Base-by-base conservation (phyloP, 768 basidiomycete genomes). In the Pleurotus sapidus region DNA sequence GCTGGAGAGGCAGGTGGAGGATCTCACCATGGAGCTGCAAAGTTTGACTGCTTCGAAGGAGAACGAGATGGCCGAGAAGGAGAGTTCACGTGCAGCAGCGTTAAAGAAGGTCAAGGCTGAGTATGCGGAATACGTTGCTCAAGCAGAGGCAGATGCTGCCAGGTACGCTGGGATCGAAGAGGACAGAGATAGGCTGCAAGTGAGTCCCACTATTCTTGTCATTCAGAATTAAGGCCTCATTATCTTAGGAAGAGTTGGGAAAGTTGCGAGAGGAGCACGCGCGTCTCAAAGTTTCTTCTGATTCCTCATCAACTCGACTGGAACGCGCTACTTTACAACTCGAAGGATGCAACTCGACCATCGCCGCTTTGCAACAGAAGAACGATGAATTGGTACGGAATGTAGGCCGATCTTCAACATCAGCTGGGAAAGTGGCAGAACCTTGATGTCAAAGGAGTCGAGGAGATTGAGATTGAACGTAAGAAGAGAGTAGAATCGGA, bases 391-490 rank as follows among this genome's bases (percentile, higher is more conserved):
- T 83, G 20, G 80, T 83, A 58, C 80, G 83, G 5, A 76, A 77
- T 8, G 80, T 79, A 48, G 69, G 69, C 70, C 4, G 80, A 87
- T 42, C 72, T 90, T 38, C 77, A 80, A 49, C 78, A 79, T 14
- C 89, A 92, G 62, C 71, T 91, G 7, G 80, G 81, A 42, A 83
- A 86, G 64, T 90, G 87, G 88, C 78, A 88, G 63, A 77, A 68
- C 24, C 68, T 89, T 15, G 90, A 91, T 63, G 84, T 73, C 24
- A 84, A 82, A 48, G 87, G 84, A 47, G 84, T 79, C 9, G 80
- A 74, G 15, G 84, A 88, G 30, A 73, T 79, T 7, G 88, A 86
- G 53, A 67, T 71, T 5, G 70, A 79, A 51, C 77, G 84, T 42
- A 85, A 83, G 64, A 72, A 76, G 56, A 80, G 81, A 8, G 71